phyloP scores from a whole-genome alignment of 192 early-diverging fungal genomes.

The Rhizoclosmatium sp. region DNA sequence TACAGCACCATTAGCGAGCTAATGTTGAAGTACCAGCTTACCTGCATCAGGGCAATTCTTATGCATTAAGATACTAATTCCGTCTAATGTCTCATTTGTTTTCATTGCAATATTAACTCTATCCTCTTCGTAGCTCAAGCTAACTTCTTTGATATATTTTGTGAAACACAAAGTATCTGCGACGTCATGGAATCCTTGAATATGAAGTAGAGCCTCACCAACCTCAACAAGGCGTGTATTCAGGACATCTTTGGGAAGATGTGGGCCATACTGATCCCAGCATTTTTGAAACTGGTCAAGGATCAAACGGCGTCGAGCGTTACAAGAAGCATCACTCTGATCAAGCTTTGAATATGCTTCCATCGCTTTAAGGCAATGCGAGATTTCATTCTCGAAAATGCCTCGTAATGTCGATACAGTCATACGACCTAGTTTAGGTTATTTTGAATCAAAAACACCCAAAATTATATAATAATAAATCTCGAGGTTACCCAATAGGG shows the following conservation, averaged over 20 bases:
- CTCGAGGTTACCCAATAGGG: conserved; percentile 12
- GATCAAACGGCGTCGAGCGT: conserved; percentile 44
- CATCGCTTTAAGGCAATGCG: conserved; percentile 39
- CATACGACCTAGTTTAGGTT: conserved; percentile 41
- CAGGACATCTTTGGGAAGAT: conserved; percentile 39
- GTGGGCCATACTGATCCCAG: conserved; percentile 49
- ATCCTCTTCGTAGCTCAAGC: conserved; percentile 1
- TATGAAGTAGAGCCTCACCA: conserved; percentile 45
- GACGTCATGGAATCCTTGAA: conserved; percentile 46
- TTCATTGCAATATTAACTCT: not conserved
- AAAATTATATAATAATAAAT: not conserved
- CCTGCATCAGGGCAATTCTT: not conserved
- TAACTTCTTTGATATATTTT: conserved; percentile 35
- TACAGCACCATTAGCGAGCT: no score
- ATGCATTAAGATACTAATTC: not conserved
- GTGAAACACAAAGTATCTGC: conserved; percentile 46
- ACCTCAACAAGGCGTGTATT: conserved; percentile 41
- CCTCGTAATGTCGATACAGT: conserved; percentile 20
- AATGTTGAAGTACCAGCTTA: no score
- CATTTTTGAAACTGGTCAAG: conserved; percentile 46
- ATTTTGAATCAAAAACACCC: not conserved
- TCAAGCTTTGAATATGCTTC: conserved; percentile 38
- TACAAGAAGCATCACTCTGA: conserved; percentile 26
- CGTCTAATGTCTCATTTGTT: not conserved
- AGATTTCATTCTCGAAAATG: conserved; percentile 45